Evolutionary conservation across 129 eudicot species (phyloP).

Genomic region (Helichrysum umbraculigerum): DNA sequence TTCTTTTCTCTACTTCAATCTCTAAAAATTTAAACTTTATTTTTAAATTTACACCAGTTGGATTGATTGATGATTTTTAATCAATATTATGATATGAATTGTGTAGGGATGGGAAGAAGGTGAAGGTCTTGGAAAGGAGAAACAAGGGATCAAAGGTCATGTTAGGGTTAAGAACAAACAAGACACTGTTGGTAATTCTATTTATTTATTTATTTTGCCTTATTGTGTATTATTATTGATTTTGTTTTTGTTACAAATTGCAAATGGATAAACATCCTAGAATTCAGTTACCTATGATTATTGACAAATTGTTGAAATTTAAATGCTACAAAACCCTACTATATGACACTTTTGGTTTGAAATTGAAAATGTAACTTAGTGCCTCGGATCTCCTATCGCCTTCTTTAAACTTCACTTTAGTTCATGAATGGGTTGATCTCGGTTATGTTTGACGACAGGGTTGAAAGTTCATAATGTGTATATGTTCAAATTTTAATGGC

Average conservation of each 20-base stretch:
- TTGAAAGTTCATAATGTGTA: background rate
- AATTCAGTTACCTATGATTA: background rate
- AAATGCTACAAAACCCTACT: background rate
- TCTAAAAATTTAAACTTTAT: background rate
- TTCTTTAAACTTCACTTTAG: background rate
- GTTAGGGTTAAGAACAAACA: conserved; percentile 94
- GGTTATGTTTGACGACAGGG: background rate
- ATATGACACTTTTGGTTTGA: background rate
- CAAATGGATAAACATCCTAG: background rate
- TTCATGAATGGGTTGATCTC: background rate
- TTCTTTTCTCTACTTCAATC: background rate
- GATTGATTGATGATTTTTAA: no score
- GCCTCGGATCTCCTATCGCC: no score
- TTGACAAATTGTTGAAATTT: background rate
- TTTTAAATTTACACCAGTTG: no score
- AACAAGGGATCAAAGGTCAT: conserved; percentile 96
- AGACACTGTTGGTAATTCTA: conserved; percentile 64
- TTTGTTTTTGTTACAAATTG: no score
- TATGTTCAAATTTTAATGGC: background rate
- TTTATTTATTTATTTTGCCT: background rate
- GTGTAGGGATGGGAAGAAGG: conserved; percentile 99
- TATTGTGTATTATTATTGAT: background rate
- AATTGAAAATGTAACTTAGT: no score
- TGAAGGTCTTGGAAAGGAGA: conserved; percentile 94
- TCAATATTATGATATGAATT: background rate